Percentiles rank a stretch among this genome's conserved stretches.
These are phyloP conservation scores for Aspergillus sp. DNA, from an alignment of 2,329 filamentous ascomycete species.

Conservation along the genomic window DNA sequence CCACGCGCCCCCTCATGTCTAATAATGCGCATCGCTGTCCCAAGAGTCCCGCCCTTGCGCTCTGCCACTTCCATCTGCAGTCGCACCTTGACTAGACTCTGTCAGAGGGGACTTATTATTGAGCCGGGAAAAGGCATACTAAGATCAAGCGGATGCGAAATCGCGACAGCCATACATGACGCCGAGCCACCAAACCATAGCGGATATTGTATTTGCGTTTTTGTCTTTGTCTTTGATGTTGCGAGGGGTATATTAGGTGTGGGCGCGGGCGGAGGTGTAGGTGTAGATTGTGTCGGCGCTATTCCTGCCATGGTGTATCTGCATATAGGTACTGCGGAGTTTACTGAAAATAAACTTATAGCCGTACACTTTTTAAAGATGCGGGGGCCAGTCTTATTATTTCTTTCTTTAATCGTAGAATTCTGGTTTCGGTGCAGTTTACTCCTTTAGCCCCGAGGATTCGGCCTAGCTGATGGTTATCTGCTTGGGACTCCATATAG, in stretches of 20 bases:
- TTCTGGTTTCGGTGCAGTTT: too few species aligned
- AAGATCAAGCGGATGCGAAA: constrained; percentile 28
- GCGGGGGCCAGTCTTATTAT: too few species aligned
- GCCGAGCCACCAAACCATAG: constrained; percentile 23
- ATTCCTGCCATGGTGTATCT: too few species aligned
- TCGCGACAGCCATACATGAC: constrained; percentile 28
- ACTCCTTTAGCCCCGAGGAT: too few species aligned
- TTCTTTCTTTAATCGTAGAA: too few species aligned
- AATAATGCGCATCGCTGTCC: constrained; percentile 20
- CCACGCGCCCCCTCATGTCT: constrained; percentile 17
- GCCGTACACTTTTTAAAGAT: too few species aligned
- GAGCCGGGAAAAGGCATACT: constrained; percentile 11
- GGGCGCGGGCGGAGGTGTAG: not conserved
- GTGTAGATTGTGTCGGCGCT: not conserved
- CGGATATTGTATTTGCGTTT: constrained; percentile 9
- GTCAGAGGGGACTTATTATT: not conserved
- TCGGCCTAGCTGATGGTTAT: too few species aligned
- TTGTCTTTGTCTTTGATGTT: not conserved
- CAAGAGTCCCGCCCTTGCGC: constrained; percentile 11
- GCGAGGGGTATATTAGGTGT: not conserved
- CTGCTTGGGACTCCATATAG: too few species aligned
- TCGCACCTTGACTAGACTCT: constrained; percentile 24
- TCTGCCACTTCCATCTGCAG: constrained; percentile 22
- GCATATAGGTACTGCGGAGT: too few species aligned
- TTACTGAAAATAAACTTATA: too few species aligned